phyloP scores from a whole-genome alignment of 305 asterid genomes.

The Coffea humblotiana region DNA sequence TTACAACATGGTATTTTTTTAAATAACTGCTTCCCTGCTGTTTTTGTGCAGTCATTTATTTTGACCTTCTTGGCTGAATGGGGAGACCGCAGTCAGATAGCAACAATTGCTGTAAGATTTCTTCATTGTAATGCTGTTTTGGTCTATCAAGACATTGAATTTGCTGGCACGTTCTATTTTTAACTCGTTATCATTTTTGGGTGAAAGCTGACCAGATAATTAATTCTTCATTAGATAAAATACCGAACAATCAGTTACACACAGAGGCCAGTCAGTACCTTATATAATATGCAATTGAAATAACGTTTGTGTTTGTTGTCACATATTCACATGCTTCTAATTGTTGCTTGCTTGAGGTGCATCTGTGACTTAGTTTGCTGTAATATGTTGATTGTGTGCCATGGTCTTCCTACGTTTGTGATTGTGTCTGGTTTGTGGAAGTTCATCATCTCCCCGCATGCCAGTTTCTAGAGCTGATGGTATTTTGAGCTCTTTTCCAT shows the following conservation, averaged over 20 bases:
- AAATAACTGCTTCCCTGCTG: background rate
- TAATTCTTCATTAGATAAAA: background rate
- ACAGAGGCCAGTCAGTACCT: background rate
- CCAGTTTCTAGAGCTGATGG: background rate
- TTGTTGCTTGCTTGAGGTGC: background rate
- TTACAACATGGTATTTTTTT: background rate
- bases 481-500: background rate
- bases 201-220: background rate
- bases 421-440: background rate
- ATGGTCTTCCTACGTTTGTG: background rate
- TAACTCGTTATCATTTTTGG: background rate
- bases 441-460: background rate
- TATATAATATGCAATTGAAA: background rate
- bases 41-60: slow-evolving; percentile 58
- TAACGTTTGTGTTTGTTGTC: background rate
- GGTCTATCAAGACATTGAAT: background rate
- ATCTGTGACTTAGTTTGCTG: background rate
- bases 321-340: background rate
- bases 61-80: slow-evolving; percentile 67
- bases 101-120: slow-evolving; percentile 67
- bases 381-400: background rate
- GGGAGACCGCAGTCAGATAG: slow-evolving; percentile 86
- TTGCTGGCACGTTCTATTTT: background rate
- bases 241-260: no score
- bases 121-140: background rate